Evolutionary conservation across 768 basidiomycete genomes (phyloP), one percentile per base, ranked within the genome.

Genomic region (Phaffia australis): DNA sequence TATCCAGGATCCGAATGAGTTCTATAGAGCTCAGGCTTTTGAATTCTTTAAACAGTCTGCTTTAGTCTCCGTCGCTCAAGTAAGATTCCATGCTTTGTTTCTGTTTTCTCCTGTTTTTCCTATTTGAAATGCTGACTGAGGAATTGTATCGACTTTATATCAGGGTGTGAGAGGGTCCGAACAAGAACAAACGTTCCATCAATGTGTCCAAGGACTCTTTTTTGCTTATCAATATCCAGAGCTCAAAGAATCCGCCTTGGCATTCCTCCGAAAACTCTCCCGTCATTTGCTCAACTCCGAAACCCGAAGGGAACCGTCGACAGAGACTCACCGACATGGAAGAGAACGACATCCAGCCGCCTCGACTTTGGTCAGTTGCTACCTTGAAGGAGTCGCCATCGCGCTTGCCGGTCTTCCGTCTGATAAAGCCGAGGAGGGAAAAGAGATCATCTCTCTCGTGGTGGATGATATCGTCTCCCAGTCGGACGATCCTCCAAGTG

Each of bases 141-240:
- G 19, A 49, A n/a, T 54, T 51, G 47, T 9, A 32, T 32, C 27
- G 27, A n/a, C 23, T 46, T 55, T 48, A n/a, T 49, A 29, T 52
- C 74, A 92, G 87, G 87, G 86, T 30, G 79, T 86, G 18, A 80
- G 81, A 68, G 83, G 84, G 2, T 84, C 84, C 21, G 88, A 89
- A 66, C 81, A 85, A 46, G 87, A 89, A 70, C 80, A 84, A 8
- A 81, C 87, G 6, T 90, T 94, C 73, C 76, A 84, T 11, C 79
- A 78, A 66, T 81, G 83, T 42, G 75, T 93, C 62, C 84, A 89
- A 73, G 88, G 88, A 16, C 74, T 92, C 19, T 87, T 89, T 72
- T 87, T 89, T 67, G 84, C 87, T 0, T 75, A 87, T 2, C 82
- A 88, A 69, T 73, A 86, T 27, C 78, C 84, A 1, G 88, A 92